Conservation (phyloP, 2,329 filamentous ascomycete genomes). For the Ceratocystis destructans region DNA sequence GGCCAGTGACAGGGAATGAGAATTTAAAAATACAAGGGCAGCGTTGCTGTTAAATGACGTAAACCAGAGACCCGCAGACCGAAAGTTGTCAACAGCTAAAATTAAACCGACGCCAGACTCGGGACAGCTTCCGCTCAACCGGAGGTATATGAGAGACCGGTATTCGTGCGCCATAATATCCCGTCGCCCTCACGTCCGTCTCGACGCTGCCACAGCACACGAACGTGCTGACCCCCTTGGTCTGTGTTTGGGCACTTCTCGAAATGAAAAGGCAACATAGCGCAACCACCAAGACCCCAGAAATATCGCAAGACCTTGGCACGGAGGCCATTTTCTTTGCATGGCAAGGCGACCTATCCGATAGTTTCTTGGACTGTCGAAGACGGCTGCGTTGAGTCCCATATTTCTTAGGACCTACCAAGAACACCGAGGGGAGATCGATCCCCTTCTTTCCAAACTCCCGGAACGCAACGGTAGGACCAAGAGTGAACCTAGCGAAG, state of each 20-base stretch:
- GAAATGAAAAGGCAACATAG: no score
- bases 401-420: constrained; percentile 94
- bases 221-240: no score
- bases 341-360: background rate
- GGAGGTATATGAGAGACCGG: no score
- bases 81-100: background rate
- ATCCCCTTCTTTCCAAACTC: constrained; percentile 78
- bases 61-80: background rate
- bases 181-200: no score
- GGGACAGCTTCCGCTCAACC: background rate
- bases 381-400: constrained; percentile 40
- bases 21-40: background rate
- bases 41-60: background rate
- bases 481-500: constrained; percentile 40
- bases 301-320: no score
- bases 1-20: background rate
- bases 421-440: constrained; percentile 87
- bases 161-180: no score
- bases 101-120: background rate
- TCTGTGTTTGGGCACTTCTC: no score
- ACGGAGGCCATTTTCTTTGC: background rate
- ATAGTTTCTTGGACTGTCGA: constrained; percentile 67
- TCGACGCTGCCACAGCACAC: no score
- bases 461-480: constrained; percentile 98
- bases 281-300: no score